A percentile compares a stretch with the other conserved stretches of the same genome.
Evolutionary conservation across 176 grass and related monocot genomes (phyloP).

Genomic region (Oropetium thomaeum): DNA sequence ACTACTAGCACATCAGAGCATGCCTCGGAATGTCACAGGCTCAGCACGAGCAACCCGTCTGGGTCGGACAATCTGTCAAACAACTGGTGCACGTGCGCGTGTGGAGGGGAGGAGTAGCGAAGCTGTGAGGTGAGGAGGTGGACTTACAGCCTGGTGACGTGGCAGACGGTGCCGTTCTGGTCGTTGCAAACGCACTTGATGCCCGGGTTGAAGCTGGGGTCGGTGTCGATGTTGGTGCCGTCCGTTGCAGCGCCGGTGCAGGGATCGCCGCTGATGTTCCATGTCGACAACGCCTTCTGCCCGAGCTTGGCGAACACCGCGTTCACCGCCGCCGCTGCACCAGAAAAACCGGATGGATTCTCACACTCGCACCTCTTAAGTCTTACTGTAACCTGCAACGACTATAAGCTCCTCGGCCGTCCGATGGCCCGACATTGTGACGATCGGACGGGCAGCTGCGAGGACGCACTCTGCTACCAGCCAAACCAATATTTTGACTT

Average conservation of each 20-base stretch:
- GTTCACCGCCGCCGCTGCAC: conserved; percentile 66
- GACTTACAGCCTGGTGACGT: conserved; percentile 61
- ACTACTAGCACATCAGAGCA: neutral
- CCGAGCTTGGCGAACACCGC: conserved; percentile 53
- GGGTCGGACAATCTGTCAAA: neutral
- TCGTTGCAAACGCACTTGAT: conserved; percentile 64
- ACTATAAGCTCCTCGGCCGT: neutral
- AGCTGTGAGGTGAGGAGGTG: no score
- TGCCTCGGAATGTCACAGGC: neutral
- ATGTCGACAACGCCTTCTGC: conserved; percentile 34
- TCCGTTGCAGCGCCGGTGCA: conserved; percentile 78
- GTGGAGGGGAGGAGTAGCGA: neutral
- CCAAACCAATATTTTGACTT: neutral
- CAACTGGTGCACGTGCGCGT: neutral
- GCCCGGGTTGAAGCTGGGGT: conserved; percentile 32
- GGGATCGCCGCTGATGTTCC: conserved; percentile 90
- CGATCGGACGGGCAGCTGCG: neutral
- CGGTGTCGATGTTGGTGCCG: conserved; percentile 28
- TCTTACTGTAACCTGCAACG: neutral
- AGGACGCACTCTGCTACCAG: neutral
- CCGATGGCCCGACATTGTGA: neutral
- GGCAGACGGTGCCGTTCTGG: conserved; percentile 57
- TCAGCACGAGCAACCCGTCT: no score
- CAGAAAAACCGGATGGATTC: no score
- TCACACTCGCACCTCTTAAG: neutral